Evolutionary conservation across 2,329 filamentous ascomycete species (phyloP).

Genomic region (Mycosphaerella sp.): DNA sequence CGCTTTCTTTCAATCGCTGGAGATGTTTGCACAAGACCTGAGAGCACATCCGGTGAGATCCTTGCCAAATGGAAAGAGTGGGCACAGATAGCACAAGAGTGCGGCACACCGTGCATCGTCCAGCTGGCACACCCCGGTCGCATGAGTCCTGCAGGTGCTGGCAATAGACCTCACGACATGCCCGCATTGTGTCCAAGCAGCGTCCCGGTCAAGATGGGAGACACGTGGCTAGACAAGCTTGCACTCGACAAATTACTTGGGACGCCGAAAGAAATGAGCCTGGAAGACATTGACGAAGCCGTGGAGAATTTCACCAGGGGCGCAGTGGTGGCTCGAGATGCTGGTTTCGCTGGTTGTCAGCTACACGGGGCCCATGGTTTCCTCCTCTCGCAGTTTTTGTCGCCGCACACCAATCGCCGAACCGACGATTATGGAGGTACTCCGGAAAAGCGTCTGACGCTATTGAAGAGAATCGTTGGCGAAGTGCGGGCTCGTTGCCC

Average conservation of each 20-base stretch:
- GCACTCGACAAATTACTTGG: slow-evolving; percentile 32
- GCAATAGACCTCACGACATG: slow-evolving; percentile 34
- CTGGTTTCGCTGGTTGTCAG: slow-evolving; percentile 50
- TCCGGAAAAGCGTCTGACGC: slow-evolving; percentile 40
- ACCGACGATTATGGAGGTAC: slow-evolving; percentile 46
- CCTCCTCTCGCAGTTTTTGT: slow-evolving; percentile 41
- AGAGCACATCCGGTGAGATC: slow-evolving; percentile 22
- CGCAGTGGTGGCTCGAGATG: slow-evolving; percentile 45
- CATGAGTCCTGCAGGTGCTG: slow-evolving; percentile 39
- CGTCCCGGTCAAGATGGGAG: slow-evolving; percentile 38
- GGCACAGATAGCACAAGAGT: slow-evolving; percentile 34
- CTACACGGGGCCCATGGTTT: slow-evolving; percentile 48
- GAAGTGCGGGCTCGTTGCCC: slow-evolving; percentile 40
- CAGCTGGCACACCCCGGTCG: slow-evolving; percentile 43
- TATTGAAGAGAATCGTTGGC: slow-evolving; percentile 42
- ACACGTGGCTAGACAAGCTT: slow-evolving; percentile 34
- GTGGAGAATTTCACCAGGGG: slow-evolving; percentile 49
- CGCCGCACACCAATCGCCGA: slow-evolving; percentile 41
- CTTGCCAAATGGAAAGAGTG: slow-evolving; percentile 32
- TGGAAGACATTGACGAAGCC: slow-evolving; percentile 49
- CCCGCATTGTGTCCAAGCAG: slow-evolving; percentile 35
- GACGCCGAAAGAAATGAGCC: slow-evolving; percentile 52
- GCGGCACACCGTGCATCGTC: slow-evolving; percentile 40
- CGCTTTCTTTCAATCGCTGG: slow-evolving; percentile 35
- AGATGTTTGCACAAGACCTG: slow-evolving; percentile 28